These are phyloP conservation scores for Aspergillus versicolor DNA, from an alignment of 2,329 filamentous ascomycete species.

Conservation along the genomic window DNA sequence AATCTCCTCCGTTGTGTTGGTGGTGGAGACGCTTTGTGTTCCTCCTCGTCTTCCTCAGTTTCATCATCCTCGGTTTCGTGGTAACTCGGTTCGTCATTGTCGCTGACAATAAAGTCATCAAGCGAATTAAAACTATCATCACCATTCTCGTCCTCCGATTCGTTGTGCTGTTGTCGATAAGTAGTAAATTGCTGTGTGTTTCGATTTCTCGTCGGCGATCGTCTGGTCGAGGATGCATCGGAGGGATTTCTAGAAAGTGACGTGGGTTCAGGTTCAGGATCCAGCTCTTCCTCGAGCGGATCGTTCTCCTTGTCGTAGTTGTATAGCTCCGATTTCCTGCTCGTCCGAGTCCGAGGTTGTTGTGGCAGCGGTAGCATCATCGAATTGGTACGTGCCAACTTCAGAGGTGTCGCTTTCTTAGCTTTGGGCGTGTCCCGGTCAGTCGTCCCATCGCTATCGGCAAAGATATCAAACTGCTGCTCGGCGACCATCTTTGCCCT, in stretches of 20 bases:
- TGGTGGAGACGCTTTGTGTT: constrained; percentile 14
- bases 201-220: constrained; percentile 22
- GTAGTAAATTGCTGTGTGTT: constrained; percentile 14
- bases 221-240: constrained; percentile 19
- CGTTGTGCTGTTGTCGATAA: constrained; percentile 19
- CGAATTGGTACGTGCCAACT: constrained; percentile 33
- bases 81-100: constrained; percentile 39
- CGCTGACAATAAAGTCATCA: constrained; percentile 43
- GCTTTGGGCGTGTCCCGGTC: constrained; percentile 22
- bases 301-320: constrained; percentile 39
- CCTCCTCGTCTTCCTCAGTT: constrained; percentile 28
- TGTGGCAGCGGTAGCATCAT: constrained; percentile 30
- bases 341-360: constrained; percentile 22
- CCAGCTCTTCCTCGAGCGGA: constrained; percentile 20
- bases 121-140: constrained; percentile 37
- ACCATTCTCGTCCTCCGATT: constrained; percentile 25
- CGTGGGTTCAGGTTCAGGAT: constrained; percentile 6
- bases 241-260: constrained; percentile 21
- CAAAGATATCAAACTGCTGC: constrained; percentile 31
- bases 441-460: constrained; percentile 24
- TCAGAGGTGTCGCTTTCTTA: constrained; percentile 28
- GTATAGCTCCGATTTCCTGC: constrained; percentile 27
- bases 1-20: constrained; percentile 31
- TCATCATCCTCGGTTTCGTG: constrained; percentile 33
- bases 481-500: constrained; percentile 19